Evolutionary conservation across 1,284 basidiomycete genomes (phyloP), one percentile per base, ranked within the genome.

Genomic region (Blastosporella zonata): DNA sequence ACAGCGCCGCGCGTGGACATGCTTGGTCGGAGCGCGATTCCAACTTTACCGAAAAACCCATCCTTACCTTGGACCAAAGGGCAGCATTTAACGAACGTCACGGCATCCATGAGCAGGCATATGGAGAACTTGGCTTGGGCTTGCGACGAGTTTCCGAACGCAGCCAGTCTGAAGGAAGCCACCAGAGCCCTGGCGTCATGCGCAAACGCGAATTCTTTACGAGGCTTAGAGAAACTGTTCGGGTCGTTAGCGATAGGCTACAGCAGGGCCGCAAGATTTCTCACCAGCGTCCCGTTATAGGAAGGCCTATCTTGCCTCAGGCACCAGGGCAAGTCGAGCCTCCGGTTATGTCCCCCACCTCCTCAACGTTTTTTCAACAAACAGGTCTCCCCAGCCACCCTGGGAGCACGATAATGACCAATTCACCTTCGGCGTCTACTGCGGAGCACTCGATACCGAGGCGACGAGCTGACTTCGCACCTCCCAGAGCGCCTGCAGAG

Each of bases 171-270:
- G 55, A 66, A 44, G 46, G 46, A 55, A 38, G 61, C 57, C 46
- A 46, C 13, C 60, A 53, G 34, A 77, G 71, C 49, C 75, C 80
- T 20, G 75, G 73, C 8, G 70, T 82, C 33, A 81, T 87, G 73
- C 80, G 73, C 61, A 88, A 88, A 62, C 71, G 68, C 20, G 82
- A 86, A 58, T 87, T 88, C 60, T 57, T 87, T 43, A 71, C 73
- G 17, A 76, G 68, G 59, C 72, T 88, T 37, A 76, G 69, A 56
- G 69, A 78, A 39, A 82, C 82, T 6, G 79, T 82, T 28, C 72
- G 86, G 48, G 75, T 79, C 39, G 83, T 87, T 50, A 87, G 85
- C 67, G 74, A 81, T 31, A 31, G 13, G 29, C 12, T 6, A 31
- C 57, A 79, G 69, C 65, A 68, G 8, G 68, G 67, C 34, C 63